A percentile compares a stretch with the other conserved stretches of the same genome.
Conservation (phyloP, 352 stramenopile species). For the Globisporangium nodosum region DNA sequence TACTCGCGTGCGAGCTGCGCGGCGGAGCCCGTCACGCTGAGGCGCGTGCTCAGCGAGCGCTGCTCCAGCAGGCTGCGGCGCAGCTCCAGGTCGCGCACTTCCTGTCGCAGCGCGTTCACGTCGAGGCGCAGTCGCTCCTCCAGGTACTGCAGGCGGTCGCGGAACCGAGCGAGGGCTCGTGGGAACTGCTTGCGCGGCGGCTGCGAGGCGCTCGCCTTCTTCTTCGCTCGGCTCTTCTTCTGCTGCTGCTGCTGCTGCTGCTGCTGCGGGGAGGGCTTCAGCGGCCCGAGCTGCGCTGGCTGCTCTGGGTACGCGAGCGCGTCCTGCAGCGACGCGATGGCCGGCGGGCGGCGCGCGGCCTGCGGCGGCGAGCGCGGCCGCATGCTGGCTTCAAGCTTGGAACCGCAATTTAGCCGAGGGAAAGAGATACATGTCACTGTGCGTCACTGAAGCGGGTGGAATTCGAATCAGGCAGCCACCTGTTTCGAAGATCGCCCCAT, state of each 20-base stretch:
- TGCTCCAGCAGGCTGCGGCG: conserved; percentile 8
- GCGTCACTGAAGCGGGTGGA: background rate
- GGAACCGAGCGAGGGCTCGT: conserved; percentile 10
- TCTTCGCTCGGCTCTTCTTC: background rate
- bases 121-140: conserved; percentile 23
- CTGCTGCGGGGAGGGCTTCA: background rate
- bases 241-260: background rate
- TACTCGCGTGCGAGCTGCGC: conserved; percentile 18
- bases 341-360: background rate
- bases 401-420: too few relatives aligned
- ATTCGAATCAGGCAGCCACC: background rate
- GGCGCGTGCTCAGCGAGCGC: conserved; percentile 9
- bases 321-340: conserved; percentile 7
- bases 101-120: conserved; percentile 21
- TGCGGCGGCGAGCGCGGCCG: background rate
- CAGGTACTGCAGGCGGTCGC: conserved; percentile 18
- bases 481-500: too few relatives aligned
- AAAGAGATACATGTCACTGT: too few relatives aligned
- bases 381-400: background rate
- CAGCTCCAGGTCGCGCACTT: conserved; percentile 21
- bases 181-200: conserved; percentile 12
- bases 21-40: conserved; percentile 2
- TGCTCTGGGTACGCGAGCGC: conserved; percentile 10
- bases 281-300: conserved; percentile 1
- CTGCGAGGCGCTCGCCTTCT: background rate